Percentiles rank a stretch among this genome's conserved stretches.
These are phyloP conservation scores for Alternaria sp. DNA, from an alignment of 2,329 filamentous ascomycete genomes.

Conservation along the genomic window DNA sequence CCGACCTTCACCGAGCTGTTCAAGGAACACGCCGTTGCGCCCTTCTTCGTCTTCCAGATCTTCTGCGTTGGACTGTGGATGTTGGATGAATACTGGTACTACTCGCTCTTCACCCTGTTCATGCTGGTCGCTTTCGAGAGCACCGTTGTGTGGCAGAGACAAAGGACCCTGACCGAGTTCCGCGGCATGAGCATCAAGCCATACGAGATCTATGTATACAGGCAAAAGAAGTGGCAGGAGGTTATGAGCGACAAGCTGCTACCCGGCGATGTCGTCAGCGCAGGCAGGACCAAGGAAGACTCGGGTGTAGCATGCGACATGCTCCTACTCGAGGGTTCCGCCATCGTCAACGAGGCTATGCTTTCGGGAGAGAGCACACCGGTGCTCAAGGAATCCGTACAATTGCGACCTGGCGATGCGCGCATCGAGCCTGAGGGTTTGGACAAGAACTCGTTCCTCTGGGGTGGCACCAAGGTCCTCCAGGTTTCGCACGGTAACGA, in stretches of 20 bases:
- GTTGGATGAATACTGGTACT: constrained; percentile 99
- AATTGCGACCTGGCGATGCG: constrained; percentile 84
- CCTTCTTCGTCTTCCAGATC: constrained; percentile 98
- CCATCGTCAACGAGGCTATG: constrained; percentile 99
- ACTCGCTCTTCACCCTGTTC: constrained; percentile 97
- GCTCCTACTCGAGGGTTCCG: constrained; percentile 91
- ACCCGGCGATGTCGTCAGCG: constrained; percentile 91
- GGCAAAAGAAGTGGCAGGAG: constrained; percentile 87
- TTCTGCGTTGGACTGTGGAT: constrained; percentile 99
- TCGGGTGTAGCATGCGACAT: constrained; percentile 97
- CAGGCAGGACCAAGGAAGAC: constrained; percentile 93
- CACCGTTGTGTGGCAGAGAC: constrained; percentile 98
- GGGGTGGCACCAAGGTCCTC: constrained; percentile 95
- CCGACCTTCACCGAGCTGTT: constrained; percentile 95
- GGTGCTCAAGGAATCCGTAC: constrained; percentile 93
- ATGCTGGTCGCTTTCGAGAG: constrained; percentile 99
- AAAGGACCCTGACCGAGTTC: constrained; percentile 94
- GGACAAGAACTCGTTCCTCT: constrained; percentile 96
- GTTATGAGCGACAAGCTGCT: constrained; percentile 89
- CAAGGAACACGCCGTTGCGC: constrained; percentile 97
- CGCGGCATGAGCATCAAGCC: constrained; percentile 99
- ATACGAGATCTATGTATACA: constrained; percentile 91
- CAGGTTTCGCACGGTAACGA: constrained; percentile 89
- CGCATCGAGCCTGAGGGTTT: constrained; percentile 85
- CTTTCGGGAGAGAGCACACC: constrained; percentile 97